These are phyloP conservation scores for Chromosphaera perkinsii DNA, from an alignment of 208 protist genomes.

Conservation along the genomic window DNA sequence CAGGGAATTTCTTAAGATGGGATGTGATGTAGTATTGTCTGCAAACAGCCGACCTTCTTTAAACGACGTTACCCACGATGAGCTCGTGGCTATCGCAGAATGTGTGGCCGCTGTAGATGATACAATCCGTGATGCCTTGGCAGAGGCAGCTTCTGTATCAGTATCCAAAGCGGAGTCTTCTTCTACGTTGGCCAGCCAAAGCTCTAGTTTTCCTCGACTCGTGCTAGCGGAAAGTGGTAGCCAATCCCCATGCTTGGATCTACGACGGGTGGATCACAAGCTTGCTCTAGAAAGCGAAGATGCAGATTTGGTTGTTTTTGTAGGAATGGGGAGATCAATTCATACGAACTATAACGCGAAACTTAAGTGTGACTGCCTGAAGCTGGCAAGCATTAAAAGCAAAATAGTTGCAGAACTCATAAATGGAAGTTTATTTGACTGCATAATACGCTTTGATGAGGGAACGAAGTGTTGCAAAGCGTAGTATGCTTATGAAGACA, in stretches of 20 bases:
- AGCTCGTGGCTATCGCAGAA: background rate
- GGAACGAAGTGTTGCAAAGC: conserved; percentile 3
- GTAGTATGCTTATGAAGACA: too few species aligned
- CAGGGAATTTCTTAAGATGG: conserved; percentile 1
- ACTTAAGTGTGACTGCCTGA: conserved; percentile 5
- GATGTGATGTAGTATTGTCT: conserved; percentile 13
- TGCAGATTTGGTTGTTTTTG: conserved; percentile 28
- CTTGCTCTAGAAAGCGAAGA: background rate
- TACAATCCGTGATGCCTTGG: background rate
- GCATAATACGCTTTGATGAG: background rate
- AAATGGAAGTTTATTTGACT: background rate
- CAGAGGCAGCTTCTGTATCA: background rate
- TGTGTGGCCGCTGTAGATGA: background rate
- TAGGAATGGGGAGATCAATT: conserved; percentile 29
- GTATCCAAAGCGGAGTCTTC: background rate
- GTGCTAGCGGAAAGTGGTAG: conserved; percentile 9
- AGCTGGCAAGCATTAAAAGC: conserved; percentile 34
- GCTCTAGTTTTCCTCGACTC: background rate
- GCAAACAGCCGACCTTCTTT: conserved; percentile 18
- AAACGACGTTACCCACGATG: conserved; percentile 26
- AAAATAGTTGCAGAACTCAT: conserved; percentile 4
- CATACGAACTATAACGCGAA: conserved; percentile 29
- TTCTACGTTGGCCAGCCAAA: background rate
- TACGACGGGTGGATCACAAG: conserved; percentile 1
- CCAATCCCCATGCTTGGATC: conserved; percentile 23